Base-by-base conservation (phyloP, 2,329 filamentous ascomycete species). In the Fusarium chlamydosporum region DNA sequence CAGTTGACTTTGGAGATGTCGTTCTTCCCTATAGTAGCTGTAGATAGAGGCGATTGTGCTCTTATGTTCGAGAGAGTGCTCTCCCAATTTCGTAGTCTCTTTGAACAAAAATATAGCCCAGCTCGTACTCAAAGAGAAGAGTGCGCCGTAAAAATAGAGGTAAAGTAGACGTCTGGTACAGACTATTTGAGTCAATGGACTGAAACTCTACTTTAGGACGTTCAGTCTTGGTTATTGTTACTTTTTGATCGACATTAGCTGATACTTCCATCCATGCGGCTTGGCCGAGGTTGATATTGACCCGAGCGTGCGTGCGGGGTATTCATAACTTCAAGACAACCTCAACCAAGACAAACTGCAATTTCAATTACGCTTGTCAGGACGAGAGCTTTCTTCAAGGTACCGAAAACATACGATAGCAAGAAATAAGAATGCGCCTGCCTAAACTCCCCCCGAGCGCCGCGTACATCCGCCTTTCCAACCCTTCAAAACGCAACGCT, bases 401-500 rank as follows among this genome's bases (percentile, higher is more conserved):
- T 16, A 43, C 18, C 15, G 23, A 29, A 29, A 16, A 27, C 12
- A 16, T 42, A 10, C 4, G 13, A 29, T 15, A 34, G 15, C 7
- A 26, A 48, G 4, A 6, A 20, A 23, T 3, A 16, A 26, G 16
- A 20, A 72, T 74, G 72, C 60, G 20, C 16, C 35, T 74, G 6
- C 72, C 68, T 1, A 72, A 71, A 12, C 54, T 74, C 0, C 72
- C 72, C 2, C 31, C 54, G 0, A 38, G 46, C 27, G 67, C 51
- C 6, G 60, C 70, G 1, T 74, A 74, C 37, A 69, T 74, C 15
- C 64, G 40, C 1, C 56, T 74, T 4, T 56, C 35, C 45, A 73
- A 74, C 18, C 72, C 72, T 0, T 16, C 62, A 7, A 68, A 47
- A 4, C 67, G 72, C 18, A 74, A 74, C n/a, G 72, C 72, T 7